These are phyloP conservation scores for Fonsecaea monophora DNA, from an alignment of 2,329 filamentous ascomycete genomes.

Conservation along the genomic window DNA sequence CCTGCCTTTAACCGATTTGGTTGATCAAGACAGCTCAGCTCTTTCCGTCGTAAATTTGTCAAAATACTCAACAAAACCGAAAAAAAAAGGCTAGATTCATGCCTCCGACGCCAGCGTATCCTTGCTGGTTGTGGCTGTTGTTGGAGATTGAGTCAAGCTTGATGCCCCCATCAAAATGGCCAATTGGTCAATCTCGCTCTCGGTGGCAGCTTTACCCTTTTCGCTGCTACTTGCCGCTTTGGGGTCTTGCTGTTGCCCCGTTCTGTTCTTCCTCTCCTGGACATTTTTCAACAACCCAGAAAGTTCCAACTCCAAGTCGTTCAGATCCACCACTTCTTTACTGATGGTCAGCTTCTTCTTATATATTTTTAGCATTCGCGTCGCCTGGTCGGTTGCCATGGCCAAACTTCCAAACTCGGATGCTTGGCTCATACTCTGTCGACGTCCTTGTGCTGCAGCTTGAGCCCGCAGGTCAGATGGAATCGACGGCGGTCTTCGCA, in stretches of 20 bases:
- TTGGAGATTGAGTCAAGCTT: conserved; percentile 25
- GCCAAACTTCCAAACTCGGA: conserved; percentile 57
- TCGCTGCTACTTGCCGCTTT: background rate
- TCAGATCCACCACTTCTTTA: conserved; percentile 56
- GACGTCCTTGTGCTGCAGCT: conserved; percentile 46
- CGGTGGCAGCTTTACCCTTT: conserved; percentile 26
- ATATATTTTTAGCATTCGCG: conserved; percentile 64
- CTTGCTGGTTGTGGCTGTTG: conserved; percentile 7
- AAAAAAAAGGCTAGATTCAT: background rate
- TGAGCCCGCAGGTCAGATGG: conserved; percentile 60
- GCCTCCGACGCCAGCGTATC: conserved; percentile 3
- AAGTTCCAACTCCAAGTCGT: conserved; percentile 65
- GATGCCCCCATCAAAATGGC: conserved; percentile 29
- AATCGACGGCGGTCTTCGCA: conserved; percentile 42
- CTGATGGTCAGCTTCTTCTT: conserved; percentile 59
- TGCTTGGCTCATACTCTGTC: conserved; percentile 38
- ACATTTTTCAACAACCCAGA: conserved; percentile 55
- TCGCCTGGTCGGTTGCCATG: conserved; percentile 63
- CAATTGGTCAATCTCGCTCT: conserved; percentile 32
- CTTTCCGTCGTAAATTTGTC: background rate
- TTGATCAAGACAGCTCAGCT: background rate
- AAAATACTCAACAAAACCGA: background rate
- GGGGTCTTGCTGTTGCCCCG: background rate
- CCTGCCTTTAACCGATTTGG: background rate
- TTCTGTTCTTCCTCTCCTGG: conserved; percentile 45